phyloP scores from a whole-genome alignment of 78 protist genomes.

The Dictyostelium citrinum region DNA sequence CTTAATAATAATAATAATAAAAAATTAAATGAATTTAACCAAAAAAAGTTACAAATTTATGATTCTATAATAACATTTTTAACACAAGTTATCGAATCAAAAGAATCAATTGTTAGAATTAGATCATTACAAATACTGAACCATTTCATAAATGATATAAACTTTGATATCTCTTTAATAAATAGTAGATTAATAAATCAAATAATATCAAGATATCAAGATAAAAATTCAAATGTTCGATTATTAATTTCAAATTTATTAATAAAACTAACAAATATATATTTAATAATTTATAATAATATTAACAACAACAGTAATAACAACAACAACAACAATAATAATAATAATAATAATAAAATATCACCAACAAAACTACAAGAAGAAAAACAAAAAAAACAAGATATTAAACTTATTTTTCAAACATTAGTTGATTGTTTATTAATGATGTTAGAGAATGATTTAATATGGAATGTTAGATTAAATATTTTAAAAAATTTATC shows the following conservation, averaged over 20 bases:
- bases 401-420: not conserved
- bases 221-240: slow-evolving; percentile 33
- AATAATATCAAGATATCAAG: slow-evolving; percentile 26
- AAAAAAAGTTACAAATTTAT: not conserved
- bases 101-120: slow-evolving; percentile 52
- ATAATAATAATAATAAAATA: not conserved
- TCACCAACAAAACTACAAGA: not conserved
- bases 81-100: slow-evolving; percentile 15
- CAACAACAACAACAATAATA: not conserved
- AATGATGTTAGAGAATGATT: not conserved
- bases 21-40: not conserved
- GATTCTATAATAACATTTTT: not conserved
- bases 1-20: not conserved
- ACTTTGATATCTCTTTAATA: not conserved
- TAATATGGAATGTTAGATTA: not conserved
- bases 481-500: not conserved
- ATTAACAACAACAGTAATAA: not conserved
- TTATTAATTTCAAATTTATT: not conserved
- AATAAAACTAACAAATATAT: not conserved
- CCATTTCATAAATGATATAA: not conserved
- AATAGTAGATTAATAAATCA: not conserved
- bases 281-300: not conserved
- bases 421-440: slow-evolving; percentile 1
- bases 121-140: slow-evolving; percentile 34
- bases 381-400: not conserved